Conservation (phyloP, 495 filamentous ascomycete genomes). For the Elaphomyces granulatus region DNA sequence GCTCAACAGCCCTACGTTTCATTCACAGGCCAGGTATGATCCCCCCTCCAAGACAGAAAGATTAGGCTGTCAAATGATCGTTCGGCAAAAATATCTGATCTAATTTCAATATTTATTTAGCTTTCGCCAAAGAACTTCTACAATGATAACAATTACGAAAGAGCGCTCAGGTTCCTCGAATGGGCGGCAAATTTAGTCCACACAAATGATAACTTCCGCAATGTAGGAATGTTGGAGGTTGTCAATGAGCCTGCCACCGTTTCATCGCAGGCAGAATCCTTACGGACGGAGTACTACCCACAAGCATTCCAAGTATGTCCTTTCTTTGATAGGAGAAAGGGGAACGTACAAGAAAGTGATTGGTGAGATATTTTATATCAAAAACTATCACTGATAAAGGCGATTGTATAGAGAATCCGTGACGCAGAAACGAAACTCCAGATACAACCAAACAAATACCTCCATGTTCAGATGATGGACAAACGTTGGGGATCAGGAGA, state of each 20-base stretch:
- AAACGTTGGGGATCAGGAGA: constrained; percentile 37
- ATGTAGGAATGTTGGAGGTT: constrained; percentile 45
- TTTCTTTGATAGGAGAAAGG: too few species aligned
- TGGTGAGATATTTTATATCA: too few species aligned
- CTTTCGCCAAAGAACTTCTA: constrained; percentile 39
- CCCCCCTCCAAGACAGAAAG: too few species aligned
- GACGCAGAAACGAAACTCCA: constrained; percentile 24
- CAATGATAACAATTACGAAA: constrained; percentile 38
- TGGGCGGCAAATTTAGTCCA: constrained; percentile 45
- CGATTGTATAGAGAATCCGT: constrained; percentile 27
- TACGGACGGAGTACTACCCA: constrained; percentile 33
- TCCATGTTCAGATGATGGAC: constrained; percentile 46
- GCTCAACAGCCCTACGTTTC: constrained; percentile 37
- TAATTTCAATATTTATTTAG: constrained; percentile 6
- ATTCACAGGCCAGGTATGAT: constrained; percentile 38
- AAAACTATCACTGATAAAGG: background rate
- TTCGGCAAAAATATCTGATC: background rate
- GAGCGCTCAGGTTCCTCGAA: constrained; percentile 41
- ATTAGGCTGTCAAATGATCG: too few species aligned
- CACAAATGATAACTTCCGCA: constrained; percentile 33
- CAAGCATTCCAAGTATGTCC: constrained; percentile 24
- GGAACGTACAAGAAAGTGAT: too few species aligned
- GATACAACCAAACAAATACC: constrained; percentile 21
- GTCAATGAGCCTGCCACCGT: constrained; percentile 44
- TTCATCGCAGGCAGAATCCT: constrained; percentile 13